These are phyloP conservation scores for Daedaleopsis nitida DNA, from an alignment of 768 basidiomycete species.

Conservation along the genomic window DNA sequence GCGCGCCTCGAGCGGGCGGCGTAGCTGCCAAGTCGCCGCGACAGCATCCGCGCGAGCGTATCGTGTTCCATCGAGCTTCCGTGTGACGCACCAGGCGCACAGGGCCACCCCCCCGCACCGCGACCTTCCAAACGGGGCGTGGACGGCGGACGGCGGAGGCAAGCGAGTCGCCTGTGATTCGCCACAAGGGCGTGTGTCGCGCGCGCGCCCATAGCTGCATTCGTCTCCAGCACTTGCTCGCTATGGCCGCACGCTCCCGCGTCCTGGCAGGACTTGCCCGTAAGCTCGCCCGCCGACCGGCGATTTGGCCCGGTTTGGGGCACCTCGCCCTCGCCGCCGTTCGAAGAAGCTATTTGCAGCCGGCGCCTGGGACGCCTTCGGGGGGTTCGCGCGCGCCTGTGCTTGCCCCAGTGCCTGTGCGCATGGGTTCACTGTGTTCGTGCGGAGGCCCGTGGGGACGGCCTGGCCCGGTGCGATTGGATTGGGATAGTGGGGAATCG, in stretches of 20 bases:
- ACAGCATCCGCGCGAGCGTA: slow-evolving; percentile 3
- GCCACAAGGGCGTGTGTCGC: no score
- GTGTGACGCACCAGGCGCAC: no score
- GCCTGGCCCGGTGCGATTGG: background rate
- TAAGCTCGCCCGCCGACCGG: slow-evolving; percentile 15
- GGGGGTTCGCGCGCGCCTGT: background rate
- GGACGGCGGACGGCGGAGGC: no score
- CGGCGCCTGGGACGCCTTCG: slow-evolving; percentile 1
- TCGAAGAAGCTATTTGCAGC: slow-evolving; percentile 5
- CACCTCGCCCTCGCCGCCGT: slow-evolving; percentile 1
- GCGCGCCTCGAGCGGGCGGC: background rate
- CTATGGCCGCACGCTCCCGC: slow-evolving; percentile 7
- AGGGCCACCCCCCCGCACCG: no score
- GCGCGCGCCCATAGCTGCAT: background rate
- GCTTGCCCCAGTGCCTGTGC: slow-evolving; percentile 7
- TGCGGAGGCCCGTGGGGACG: background rate
- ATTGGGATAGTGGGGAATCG: slow-evolving; percentile 11
- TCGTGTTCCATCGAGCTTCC: no score
- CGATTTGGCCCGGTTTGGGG: background rate
- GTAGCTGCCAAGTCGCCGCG: slow-evolving; percentile 11
- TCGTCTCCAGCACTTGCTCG: background rate
- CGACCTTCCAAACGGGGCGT: no score
- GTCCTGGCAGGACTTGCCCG: slow-evolving; percentile 12
- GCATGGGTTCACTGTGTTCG: slow-evolving; percentile 2
- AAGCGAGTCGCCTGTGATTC: no score